Percentiles rank a stretch among this genome's conserved stretches.
phyloP scores from a whole-genome alignment of 371 early-diverging fungal species.

The Umbelopsis sp. region DNA sequence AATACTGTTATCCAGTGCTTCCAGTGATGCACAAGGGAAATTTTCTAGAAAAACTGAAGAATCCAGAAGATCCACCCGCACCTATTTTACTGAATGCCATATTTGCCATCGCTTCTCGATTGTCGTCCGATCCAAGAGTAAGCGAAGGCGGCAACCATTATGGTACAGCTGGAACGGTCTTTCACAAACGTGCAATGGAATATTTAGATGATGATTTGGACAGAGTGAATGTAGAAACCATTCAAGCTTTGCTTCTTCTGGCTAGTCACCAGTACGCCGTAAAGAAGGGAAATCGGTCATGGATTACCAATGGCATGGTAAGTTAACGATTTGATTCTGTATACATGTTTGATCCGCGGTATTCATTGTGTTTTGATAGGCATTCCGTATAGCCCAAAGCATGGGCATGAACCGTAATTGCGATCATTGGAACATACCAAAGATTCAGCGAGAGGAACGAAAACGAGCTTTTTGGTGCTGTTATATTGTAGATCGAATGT shows the following conservation, averaged over 20 bases:
- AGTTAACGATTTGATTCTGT: neutral
- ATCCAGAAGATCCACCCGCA: constrained; percentile 28
- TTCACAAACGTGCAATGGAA: constrained; percentile 49
- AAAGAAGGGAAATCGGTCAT: constrained; percentile 49
- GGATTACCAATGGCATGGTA: constrained; percentile 59
- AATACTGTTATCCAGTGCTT: constrained; percentile 54
- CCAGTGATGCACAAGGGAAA: constrained; percentile 54
- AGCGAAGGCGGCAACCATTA: constrained; percentile 34
- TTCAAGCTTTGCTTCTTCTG: constrained; percentile 60
- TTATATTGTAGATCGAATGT: constrained; percentile 48
- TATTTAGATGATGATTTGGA: constrained; percentile 63
- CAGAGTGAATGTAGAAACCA: constrained; percentile 58
- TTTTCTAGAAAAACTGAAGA: constrained; percentile 20
- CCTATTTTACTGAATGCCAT: constrained; percentile 54
- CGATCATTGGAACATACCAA: constrained; percentile 47
- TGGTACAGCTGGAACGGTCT: constrained; percentile 47
- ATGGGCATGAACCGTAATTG: constrained; percentile 51
- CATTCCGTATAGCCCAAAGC: constrained; percentile 56
- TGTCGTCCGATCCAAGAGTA: constrained; percentile 43
- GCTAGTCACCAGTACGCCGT: constrained; percentile 59
- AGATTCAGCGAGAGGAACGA: constrained; percentile 46
- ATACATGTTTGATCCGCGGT: too few species aligned
- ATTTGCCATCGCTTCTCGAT: constrained; percentile 52
- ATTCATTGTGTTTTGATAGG: constrained; percentile 24
- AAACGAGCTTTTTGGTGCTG: constrained; percentile 59